These are phyloP conservation scores for Kwoniella shandongensis DNA, from an alignment of 768 basidiomycete genomes.

Conservation along the genomic window DNA sequence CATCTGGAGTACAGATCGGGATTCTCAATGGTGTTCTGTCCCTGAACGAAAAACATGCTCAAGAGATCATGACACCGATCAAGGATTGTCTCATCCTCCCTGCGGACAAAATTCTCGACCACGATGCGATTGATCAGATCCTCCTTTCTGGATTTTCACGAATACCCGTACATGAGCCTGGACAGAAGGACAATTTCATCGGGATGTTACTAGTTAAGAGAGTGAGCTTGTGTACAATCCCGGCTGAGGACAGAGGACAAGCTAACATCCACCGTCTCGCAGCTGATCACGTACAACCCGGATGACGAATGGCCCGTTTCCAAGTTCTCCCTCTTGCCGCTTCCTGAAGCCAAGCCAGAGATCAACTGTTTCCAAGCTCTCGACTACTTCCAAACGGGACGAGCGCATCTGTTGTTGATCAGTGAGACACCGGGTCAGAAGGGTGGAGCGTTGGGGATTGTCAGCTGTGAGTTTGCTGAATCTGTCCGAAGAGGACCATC, in stretches of 20 bases:
- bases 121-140: constrained; percentile 68
- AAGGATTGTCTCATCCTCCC: constrained; percentile 69
- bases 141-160: constrained; percentile 75
- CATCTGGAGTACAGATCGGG: constrained; percentile 35
- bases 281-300: constrained; percentile 89
- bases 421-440: constrained; percentile 76
- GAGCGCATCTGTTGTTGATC: constrained; percentile 85
- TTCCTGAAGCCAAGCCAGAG: constrained; percentile 82
- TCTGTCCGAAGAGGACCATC: not conserved
- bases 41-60: constrained; percentile 58
- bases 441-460: constrained; percentile 85
- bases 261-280: not conserved
- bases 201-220: constrained; percentile 83
- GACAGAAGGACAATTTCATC: constrained; percentile 67
- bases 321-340: constrained; percentile 71
- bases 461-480: constrained; percentile 59
- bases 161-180: constrained; percentile 79
- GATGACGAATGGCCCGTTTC: constrained; percentile 58
- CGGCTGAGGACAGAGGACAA: not conserved
- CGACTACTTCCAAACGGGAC: constrained; percentile 91
- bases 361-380: constrained; percentile 92
- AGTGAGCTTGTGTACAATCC: constrained; percentile 53
- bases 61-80: constrained; percentile 77
- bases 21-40: constrained; percentile 54
- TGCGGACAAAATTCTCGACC: constrained; percentile 74